Percentiles rank a stretch among this genome's conserved stretches.
Conservation (phyloP, 2,329 filamentous ascomycete species). For the Chrysoporthe austroafricana region DNA sequence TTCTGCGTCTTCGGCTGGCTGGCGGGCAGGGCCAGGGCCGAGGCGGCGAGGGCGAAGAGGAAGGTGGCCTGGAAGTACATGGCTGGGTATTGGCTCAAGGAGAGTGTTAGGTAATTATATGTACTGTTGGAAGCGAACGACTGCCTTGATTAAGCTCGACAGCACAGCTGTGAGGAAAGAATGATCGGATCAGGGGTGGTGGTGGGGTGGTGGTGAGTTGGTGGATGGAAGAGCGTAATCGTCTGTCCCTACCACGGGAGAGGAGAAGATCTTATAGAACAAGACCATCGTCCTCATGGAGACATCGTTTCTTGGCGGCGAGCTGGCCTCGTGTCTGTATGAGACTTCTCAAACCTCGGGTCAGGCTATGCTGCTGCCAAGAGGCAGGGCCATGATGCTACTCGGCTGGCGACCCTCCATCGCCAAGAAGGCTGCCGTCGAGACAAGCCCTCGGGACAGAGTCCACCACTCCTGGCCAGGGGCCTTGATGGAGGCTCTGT, state of each 20-base stretch:
- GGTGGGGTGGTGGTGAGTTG: constrained; percentile 11
- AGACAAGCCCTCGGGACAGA: background rate
- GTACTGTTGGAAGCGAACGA: constrained; percentile 5
- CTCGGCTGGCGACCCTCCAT: too few species aligned
- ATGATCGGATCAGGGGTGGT: constrained; percentile 15
- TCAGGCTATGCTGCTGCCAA: constrained; percentile 4
- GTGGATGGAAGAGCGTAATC: constrained; percentile 2
- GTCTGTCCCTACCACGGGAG: constrained; percentile 5
- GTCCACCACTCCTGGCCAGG: background rate
- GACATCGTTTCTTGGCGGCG: constrained; percentile 12
- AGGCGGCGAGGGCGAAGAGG: constrained; percentile 42
- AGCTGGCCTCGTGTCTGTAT: constrained; percentile 7
- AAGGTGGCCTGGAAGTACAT: constrained; percentile 46
- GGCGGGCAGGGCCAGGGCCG: constrained; percentile 40
- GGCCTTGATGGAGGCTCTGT: background rate
- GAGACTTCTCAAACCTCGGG: constrained; percentile 15
- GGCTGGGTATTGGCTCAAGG: constrained; percentile 11
- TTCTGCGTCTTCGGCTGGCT: constrained; percentile 30
- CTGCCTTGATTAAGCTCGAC: constrained; percentile 22
- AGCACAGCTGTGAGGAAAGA: constrained; percentile 25
- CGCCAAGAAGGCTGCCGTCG: background rate
- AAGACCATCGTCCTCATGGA: background rate
- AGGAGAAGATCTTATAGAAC: constrained; percentile 22
- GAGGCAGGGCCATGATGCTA: background rate
- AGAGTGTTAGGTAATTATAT: constrained; percentile 14